A percentile compares a stretch with the other conserved stretches of the same genome.
These are phyloP conservation scores for Metarhizium humberi DNA, from an alignment of 2,329 filamentous ascomycete genomes.

Conservation along the genomic window DNA sequence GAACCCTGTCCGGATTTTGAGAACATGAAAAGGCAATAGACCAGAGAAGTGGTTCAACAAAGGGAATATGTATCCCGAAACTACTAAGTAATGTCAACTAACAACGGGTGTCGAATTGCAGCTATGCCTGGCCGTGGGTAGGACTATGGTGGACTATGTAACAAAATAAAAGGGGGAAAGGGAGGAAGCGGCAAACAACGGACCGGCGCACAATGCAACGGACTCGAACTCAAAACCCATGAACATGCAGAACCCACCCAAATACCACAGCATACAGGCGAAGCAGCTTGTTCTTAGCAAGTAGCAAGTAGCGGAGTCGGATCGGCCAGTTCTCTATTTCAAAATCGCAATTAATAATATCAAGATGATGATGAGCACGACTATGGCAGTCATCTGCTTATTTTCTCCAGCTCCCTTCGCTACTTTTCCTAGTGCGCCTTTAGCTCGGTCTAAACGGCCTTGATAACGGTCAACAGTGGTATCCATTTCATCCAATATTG, in stretches of 20 bases:
- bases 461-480: slow-evolving; percentile 73
- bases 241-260: no score
- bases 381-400: slow-evolving; percentile 75
- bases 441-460: slow-evolving; percentile 64
- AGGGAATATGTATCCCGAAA: neutral
- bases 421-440: slow-evolving; percentile 61
- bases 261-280: neutral
- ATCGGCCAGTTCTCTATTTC: slow-evolving; percentile 46
- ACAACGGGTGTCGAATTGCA: neutral
- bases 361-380: slow-evolving; percentile 73
- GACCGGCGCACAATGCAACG: neutral
- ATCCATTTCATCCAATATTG: slow-evolving; percentile 85
- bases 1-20: neutral
- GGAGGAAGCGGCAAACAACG: neutral
- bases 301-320: neutral
- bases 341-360: slow-evolving; percentile 74
- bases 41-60: neutral
- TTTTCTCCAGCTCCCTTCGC: slow-evolving; percentile 71
- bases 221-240: no score
- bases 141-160: neutral
- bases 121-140: neutral
- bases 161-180: no score
- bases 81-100: neutral
- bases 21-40: neutral
- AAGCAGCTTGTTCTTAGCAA: neutral